Base-by-base conservation (phyloP, 352 stramenopile species). In the Pythium sukuiense region DNA sequence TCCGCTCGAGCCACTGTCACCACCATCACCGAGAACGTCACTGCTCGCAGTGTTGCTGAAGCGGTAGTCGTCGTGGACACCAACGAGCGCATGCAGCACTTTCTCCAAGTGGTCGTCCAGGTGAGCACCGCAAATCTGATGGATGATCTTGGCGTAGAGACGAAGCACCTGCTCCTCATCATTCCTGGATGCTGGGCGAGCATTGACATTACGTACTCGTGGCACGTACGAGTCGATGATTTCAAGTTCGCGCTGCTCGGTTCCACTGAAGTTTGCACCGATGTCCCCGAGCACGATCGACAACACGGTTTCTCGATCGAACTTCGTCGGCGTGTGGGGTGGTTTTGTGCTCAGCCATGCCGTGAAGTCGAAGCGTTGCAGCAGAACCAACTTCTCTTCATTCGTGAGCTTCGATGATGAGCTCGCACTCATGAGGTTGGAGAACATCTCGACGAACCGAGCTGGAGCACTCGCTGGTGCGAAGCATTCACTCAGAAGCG, bases 371-470 rank as follows among this genome's bases (percentile, higher is more conserved):
- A 96, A 96, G 3, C 88, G 78, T 2, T 75, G 73, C 0, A 96
- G 67, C 45, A 96, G 50, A 32, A 81, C 70, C 24, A 95, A 59
- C 60, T 93, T 92, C 30, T 94, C 80, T 61, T 91, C 80, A 33
- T 59, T 83, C 0, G 85, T 86, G 0, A 96, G 68, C 58, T 90
- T 89, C 0, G 82, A 77, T 0, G 85, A 84, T 26, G 76, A 76
- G 35, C 79, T 93, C 7, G 79, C 63, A 69, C 82, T 93, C 86
- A 95, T 91, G 16, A 96, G 61, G 61, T 83, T 96, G 0, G 86
- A 88, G 66, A 96, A 96, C 83, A 95, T 93, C 58, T 95, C 84
- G 8, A 95, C 88, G 60, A 95, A 96, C 24, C 79, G 76, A 6
- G 79, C 80, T 8, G 86, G 85, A 1, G 86, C 86, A 6, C 81